phyloP scores from a whole-genome alignment of 306 rosid genomes.

The Malus fusca region DNA sequence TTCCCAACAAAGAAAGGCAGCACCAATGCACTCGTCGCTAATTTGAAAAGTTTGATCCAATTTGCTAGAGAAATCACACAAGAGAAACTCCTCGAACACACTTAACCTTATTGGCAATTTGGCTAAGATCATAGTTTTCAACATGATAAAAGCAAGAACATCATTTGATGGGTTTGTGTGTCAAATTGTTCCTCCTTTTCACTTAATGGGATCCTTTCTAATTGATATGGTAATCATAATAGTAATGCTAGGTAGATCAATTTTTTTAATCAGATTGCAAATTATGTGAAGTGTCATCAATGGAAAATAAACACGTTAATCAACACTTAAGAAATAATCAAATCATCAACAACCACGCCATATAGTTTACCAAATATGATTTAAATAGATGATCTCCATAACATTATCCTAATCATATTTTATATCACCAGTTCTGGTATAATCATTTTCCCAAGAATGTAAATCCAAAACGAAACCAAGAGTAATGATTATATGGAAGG shows the following conservation, averaged over 20 bases:
- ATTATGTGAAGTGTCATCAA: too few species aligned
- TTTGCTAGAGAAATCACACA: background rate
- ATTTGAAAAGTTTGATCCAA: background rate
- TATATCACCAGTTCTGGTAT: background rate
- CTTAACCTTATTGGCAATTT: background rate
- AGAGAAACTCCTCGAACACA: background rate
- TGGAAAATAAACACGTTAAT: too few species aligned
- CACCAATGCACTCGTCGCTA: background rate
- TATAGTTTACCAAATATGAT: too few species aligned
- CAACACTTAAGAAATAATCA: too few species aligned
- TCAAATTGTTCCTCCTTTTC: background rate
- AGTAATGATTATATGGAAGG: background rate
- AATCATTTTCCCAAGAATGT: background rate
- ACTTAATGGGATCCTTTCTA: background rate
- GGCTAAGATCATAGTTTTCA: background rate
- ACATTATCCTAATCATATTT: too few species aligned
- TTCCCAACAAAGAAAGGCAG: background rate
- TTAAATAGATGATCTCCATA: too few species aligned
- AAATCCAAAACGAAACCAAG: background rate
- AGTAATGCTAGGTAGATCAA: too few species aligned
- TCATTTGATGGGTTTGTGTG: constrained; percentile 1
- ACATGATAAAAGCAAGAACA: background rate
- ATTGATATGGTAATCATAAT: background rate
- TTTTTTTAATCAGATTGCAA: too few species aligned
- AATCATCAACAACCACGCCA: too few species aligned